A percentile compares a stretch with the other conserved stretches of the same genome.
Evolutionary conservation across 805 yeast species (phyloP).

Genomic region (Teunomyces panamensis): DNA sequence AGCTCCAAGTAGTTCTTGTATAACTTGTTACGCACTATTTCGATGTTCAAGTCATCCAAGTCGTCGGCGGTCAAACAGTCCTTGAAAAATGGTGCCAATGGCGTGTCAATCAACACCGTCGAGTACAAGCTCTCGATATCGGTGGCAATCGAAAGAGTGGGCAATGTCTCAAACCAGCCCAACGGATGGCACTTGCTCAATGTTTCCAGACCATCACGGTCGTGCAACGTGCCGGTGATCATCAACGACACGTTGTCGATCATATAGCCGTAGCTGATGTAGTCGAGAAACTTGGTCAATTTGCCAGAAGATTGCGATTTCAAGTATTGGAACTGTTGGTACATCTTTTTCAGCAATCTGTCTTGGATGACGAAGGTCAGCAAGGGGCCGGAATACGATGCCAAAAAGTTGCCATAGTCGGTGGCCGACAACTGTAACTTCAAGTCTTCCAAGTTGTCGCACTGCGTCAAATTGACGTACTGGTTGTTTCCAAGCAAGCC

Average conservation of each 20-base stretch:
- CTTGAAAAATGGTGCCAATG: constrained; percentile 94
- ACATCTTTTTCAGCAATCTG: constrained; percentile 67
- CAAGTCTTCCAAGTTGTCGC: constrained; percentile 91
- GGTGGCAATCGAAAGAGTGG: constrained; percentile 91
- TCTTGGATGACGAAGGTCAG: constrained; percentile 86
- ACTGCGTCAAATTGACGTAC: constrained; percentile 90
- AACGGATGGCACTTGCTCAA: constrained; percentile 91
- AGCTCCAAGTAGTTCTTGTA: constrained; percentile 93
- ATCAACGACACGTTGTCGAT: constrained; percentile 94
- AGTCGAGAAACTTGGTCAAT: constrained; percentile 82
- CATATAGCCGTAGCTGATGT: constrained; percentile 94
- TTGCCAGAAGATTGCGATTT: constrained; percentile 81
- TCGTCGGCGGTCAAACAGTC: constrained; percentile 84
- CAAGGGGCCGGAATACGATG: constrained; percentile 78
- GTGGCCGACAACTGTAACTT: constrained; percentile 93
- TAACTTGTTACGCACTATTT: constrained; percentile 85
- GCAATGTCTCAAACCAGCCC: constrained; percentile 98
- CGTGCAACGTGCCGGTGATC: constrained; percentile 96
- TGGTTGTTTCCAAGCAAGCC: constrained; percentile 77
- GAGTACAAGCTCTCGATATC: constrained; percentile 91
- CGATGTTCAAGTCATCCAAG: constrained; percentile 93
- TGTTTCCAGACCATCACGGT: constrained; percentile 85
- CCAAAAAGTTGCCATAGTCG: constrained; percentile 88
- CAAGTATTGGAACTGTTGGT: constrained; percentile 81
- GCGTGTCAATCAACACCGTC: constrained; percentile 93